Conservation (phyloP, 805 yeast genomes). For the Saturnispora saitoi region DNA sequence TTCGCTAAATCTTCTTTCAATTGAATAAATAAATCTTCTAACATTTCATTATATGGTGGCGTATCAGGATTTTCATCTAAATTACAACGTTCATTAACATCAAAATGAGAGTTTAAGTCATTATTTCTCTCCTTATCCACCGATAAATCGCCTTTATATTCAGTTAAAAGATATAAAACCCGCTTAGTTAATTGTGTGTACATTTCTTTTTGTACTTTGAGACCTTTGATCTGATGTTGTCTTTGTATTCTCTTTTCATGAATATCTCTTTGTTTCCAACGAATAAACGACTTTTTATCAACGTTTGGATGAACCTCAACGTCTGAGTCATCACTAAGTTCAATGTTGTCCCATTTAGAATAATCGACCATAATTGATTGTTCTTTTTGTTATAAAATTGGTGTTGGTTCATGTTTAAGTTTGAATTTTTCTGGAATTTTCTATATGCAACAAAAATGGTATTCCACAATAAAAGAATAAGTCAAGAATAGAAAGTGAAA, state of each 20-base stretch:
- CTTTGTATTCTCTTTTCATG: slow-evolving; percentile 85
- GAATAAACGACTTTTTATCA: slow-evolving; percentile 83
- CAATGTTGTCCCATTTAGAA: slow-evolving; percentile 96
- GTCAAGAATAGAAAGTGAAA: too few species aligned
- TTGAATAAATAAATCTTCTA: slow-evolving; percentile 80
- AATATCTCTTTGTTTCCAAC: slow-evolving; percentile 95
- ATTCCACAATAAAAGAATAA: too few species aligned
- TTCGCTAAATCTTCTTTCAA: slow-evolving; percentile 50
- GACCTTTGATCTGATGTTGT: slow-evolving; percentile 65
- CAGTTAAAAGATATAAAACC: slow-evolving; percentile 52
- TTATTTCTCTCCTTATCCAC: slow-evolving; percentile 29
- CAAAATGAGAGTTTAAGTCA: slow-evolving; percentile 45
- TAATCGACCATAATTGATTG: slow-evolving; percentile 55
- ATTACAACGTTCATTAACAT: slow-evolving; percentile 45
- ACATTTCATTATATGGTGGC: slow-evolving; percentile 83
- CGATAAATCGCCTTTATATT: slow-evolving; percentile 34
- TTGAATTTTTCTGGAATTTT: too few species aligned
- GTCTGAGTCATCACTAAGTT: slow-evolving; percentile 93
- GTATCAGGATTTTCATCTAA: slow-evolving; percentile 28
- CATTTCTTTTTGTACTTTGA: slow-evolving; percentile 74
- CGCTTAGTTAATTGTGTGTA: slow-evolving; percentile 65
- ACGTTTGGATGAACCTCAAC: slow-evolving; percentile 97
- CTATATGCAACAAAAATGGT: too few species aligned
- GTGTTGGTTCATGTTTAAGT: too few species aligned
- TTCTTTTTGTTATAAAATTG: background rate